A percentile compares a stretch with the other conserved stretches of the same genome.
Evolutionary conservation across 2,329 filamentous ascomycete genomes (phyloP).

Genomic region (Zymoseptoria brevis): DNA sequence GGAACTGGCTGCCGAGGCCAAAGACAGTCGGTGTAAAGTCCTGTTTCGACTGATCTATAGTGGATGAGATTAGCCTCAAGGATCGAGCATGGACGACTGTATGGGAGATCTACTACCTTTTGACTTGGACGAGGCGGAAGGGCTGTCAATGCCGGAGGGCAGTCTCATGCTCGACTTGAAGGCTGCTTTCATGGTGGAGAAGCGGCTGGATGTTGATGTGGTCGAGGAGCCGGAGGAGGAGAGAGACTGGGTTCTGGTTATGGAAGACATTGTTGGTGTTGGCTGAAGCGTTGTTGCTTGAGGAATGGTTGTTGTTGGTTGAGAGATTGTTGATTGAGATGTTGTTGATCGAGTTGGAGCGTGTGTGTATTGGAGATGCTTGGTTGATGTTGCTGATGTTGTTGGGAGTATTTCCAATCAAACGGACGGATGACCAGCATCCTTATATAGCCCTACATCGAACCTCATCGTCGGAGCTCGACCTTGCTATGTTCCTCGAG

Average conservation of each 20-base stretch:
- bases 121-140: background rate
- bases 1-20: background rate
- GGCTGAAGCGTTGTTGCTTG: background rate
- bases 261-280: background rate
- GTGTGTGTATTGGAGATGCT: background rate
- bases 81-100: background rate
- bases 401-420: background rate
- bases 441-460: background rate
- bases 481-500: background rate
- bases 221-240: background rate
- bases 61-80: background rate
- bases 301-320: background rate
- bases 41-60: background rate
- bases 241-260: background rate
- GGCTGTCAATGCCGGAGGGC: background rate
- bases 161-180: background rate
- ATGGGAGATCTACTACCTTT: background rate
- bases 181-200: background rate
- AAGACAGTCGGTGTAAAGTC: background rate
- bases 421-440: background rate
- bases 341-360: background rate
- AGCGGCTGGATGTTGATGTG: background rate
- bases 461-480: background rate
- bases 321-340: background rate
- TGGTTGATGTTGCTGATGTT: background rate